A percentile compares a stretch with the other conserved stretches of the same genome.
Conservation (phyloP, 2,329 filamentous ascomycete species). For the Alternaria sp. region DNA sequence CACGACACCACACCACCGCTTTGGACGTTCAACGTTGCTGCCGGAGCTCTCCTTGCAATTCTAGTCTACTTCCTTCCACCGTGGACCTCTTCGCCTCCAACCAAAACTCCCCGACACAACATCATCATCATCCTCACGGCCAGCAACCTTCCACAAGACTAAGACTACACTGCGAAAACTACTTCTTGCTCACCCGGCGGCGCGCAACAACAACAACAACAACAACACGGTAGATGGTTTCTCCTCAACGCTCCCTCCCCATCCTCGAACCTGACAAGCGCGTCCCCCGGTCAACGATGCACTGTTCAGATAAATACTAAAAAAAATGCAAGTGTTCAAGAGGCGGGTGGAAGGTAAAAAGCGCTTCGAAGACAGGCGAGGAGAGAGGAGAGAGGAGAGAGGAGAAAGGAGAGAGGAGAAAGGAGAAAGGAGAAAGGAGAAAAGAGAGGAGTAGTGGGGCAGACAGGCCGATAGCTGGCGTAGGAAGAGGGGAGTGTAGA, state of each 20-base stretch:
- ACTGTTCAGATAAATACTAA: conserved; percentile 54
- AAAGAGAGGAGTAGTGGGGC: too few species aligned
- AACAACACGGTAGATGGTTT: conserved; percentile 60
- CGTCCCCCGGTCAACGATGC: conserved; percentile 59
- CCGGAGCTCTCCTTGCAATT: too few species aligned
- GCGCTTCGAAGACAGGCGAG: conserved; percentile 53
- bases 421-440: conserved; percentile 24
- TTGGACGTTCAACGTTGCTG: too few species aligned
- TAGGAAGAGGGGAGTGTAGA: conserved; percentile 59
- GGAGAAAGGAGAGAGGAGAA: conserved; percentile 58
- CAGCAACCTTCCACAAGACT: conserved; percentile 65
- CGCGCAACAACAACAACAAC: conserved; percentile 17
- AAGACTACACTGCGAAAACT: conserved; percentile 57
- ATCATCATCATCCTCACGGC: conserved; percentile 49
- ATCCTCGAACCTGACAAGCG: conserved; percentile 57
- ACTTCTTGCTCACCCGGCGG: conserved; percentile 58
- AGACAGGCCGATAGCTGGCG: conserved; percentile 56
- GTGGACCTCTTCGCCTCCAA: conserved; percentile 32
- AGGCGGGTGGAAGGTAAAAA: conserved; percentile 59
- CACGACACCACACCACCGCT: too few species aligned
- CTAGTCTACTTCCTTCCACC: too few species aligned
- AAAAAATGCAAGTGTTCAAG: conserved; percentile 34
- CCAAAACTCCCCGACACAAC: conserved; percentile 44
- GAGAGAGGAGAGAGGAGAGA: conserved; percentile 57
- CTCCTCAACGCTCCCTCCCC: conserved; percentile 53